Base-by-base conservation (phyloP, 306 rosid genomes). In the Cucurbita argyrosperma region DNA sequence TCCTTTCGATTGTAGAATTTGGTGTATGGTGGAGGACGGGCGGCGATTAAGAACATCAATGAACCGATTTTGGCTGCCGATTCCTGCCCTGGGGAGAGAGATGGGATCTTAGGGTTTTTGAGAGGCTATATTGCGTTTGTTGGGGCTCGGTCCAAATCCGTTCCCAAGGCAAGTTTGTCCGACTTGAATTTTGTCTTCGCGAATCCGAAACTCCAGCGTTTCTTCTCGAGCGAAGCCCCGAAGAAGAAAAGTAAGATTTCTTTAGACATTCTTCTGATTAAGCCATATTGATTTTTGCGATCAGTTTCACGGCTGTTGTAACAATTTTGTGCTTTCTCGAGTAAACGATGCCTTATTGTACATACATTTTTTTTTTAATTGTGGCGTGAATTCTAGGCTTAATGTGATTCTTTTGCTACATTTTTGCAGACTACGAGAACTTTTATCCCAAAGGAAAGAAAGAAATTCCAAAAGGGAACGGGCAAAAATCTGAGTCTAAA, bases 381-480 rank as follows among this genome's bases (percentile, higher is more conserved):
- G 6, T 52, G 75, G 73, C 8, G 38, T 67, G 19, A 7, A 67
- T 67, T 67, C 40, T 67, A 43, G 54, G 40, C 18, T 18, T 10
- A 12, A 52, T 72, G 76, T 57, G 38, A 54, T 10, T 54, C 58
- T 58, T 4, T 56, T 61, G 49, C 54, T 60, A 15, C 18, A 1
- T 15, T 40, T 67, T 40, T 67, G 82, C 90, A 94, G 97, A 88
- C 76, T 90, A 85, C 82, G 95, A 94, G 85, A 94, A 94, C 83
- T 94, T 80, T 53, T 86, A 84, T 73, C 98, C 98, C 12, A 90
- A 94, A 82, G 91, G 81, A 52, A 91, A 94, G 91, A 90, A 94
- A 84, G 98, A 89, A 67, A 57, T 61, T 71, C 95, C 97, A 0
- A 90, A 94, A 76, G 96, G 92, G 43, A 19, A 84, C 7, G 96